Percentiles rank a stretch among this genome's conserved stretches.
Conservation (phyloP, 257 asterid species). For the Solanum okadae region DNA sequence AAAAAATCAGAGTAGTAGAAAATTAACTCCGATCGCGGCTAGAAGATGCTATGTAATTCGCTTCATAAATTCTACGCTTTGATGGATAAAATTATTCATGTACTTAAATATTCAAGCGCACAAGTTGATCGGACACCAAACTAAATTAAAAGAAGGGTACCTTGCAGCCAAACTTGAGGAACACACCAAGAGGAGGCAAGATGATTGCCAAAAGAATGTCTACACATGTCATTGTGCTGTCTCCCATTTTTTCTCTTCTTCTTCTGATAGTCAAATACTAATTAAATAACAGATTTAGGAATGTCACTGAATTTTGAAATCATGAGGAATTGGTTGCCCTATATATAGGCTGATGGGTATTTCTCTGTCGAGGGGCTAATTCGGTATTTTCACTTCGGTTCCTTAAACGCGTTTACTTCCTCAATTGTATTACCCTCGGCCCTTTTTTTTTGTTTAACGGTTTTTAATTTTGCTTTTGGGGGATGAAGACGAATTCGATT, state of each 20-base stretch:
- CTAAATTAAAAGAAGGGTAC: conserved; percentile 3
- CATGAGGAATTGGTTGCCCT: background rate
- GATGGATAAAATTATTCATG: background rate
- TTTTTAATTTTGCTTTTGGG: background rate
- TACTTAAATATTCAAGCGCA: background rate
- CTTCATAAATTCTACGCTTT: background rate
- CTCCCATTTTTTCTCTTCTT: conserved; percentile 20
- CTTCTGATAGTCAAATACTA: background rate
- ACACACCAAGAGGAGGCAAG: conserved; percentile 86
- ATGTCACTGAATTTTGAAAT: background rate
- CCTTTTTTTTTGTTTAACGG: background rate
- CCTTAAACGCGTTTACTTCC: background rate
- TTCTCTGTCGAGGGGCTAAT: background rate
- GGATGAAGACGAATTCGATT: background rate
- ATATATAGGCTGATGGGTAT: background rate
- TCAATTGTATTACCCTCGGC: background rate
- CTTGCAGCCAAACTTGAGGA: conserved; percentile 71
- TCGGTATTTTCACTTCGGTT: background rate
- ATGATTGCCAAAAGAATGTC: conserved; percentile 66
- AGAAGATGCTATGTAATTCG: background rate
- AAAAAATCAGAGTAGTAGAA: background rate
- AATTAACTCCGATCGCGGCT: background rate
- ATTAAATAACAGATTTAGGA: background rate
- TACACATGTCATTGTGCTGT: conserved; percentile 40
- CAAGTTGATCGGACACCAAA: background rate